phyloP scores from a whole-genome alignment of 306 rosid species.

The Cucurbita pepo region DNA sequence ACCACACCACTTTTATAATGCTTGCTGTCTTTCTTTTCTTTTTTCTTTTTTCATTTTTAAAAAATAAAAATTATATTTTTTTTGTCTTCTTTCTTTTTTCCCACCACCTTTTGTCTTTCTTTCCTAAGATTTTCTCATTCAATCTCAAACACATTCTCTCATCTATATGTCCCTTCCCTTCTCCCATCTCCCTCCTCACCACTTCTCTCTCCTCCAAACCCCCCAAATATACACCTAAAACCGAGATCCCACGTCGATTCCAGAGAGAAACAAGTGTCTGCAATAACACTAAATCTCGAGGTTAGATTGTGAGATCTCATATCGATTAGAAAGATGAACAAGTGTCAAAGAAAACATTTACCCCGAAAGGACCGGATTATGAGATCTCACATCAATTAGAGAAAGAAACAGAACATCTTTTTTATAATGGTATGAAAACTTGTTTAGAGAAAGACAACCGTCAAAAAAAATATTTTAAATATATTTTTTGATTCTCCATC shows the following conservation, averaged over 20 bases:
- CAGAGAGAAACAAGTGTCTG: too few relatives aligned
- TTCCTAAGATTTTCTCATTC: background rate
- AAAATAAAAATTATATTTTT: too few relatives aligned
- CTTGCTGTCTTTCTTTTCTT: background rate
- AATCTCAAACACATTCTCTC: background rate
- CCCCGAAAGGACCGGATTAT: too few relatives aligned
- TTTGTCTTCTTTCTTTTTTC: background rate
- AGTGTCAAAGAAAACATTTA: too few relatives aligned
- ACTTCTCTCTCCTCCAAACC: background rate
- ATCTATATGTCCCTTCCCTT: background rate
- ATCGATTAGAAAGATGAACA: too few relatives aligned
- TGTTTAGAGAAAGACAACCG: too few relatives aligned
- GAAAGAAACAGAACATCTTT: too few relatives aligned
- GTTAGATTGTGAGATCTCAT: too few relatives aligned
- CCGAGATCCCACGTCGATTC: too few relatives aligned
- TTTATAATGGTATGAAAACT: too few relatives aligned
- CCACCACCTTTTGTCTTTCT: constrained; percentile 1
- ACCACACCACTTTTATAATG: background rate
- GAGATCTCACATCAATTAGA: too few relatives aligned
- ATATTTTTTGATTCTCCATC: background rate
- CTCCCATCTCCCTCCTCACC: background rate
- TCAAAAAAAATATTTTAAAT: background rate
- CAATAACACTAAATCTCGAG: too few relatives aligned
- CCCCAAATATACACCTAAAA: background rate
- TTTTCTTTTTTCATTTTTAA: background rate